Percentiles rank a stretch among this genome's conserved stretches.
phyloP scores from a whole-genome alignment of 2,329 filamentous ascomycete genomes.

The Lasiodiplodia theobromae region DNA sequence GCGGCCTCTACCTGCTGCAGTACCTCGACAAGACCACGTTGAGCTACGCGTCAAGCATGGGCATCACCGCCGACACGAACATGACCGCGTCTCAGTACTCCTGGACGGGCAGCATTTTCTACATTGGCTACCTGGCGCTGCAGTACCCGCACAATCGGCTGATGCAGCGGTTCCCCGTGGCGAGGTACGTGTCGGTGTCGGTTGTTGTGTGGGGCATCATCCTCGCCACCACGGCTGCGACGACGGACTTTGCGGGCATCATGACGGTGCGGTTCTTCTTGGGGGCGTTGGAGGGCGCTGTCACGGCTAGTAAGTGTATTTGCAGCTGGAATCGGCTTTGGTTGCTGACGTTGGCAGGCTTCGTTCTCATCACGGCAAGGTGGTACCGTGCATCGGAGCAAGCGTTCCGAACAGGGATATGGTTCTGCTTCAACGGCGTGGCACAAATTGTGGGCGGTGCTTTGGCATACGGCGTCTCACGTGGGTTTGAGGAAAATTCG shows the following conservation, averaged over 20 bases:
- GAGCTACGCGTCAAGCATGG: slow-evolving; percentile 68
- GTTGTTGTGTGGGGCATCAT: slow-evolving; percentile 58
- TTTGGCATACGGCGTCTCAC: slow-evolving; percentile 35
- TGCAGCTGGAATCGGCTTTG: neutral
- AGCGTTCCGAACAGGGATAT: slow-evolving; percentile 50
- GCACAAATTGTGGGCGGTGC: slow-evolving; percentile 36
- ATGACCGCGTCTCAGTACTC: slow-evolving; percentile 58
- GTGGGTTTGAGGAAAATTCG: slow-evolving; percentile 50
- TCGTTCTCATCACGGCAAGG: slow-evolving; percentile 62
- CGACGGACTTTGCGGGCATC: slow-evolving; percentile 34
- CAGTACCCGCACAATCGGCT: slow-evolving; percentile 10
- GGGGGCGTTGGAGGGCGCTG: slow-evolving; percentile 71
- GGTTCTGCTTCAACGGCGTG: slow-evolving; percentile 32
- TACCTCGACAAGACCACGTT: slow-evolving; percentile 69
- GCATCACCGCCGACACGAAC: slow-evolving; percentile 59
- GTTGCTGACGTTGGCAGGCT: slow-evolving; percentile 37
- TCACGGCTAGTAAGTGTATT: slow-evolving; percentile 41
- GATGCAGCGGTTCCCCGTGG: slow-evolving; percentile 1
- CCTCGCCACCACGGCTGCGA: neutral
- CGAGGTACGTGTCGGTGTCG: slow-evolving; percentile 39
- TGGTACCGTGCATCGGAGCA: slow-evolving; percentile 68
- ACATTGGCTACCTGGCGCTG: slow-evolving; percentile 45
- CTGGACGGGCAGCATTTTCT: slow-evolving; percentile 64
- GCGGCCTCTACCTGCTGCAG: slow-evolving; percentile 69
- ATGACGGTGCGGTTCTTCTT: slow-evolving; percentile 68